These are phyloP conservation scores for rapeseed (Brassica napus) DNA, from an alignment of 345 rosid species.

Conservation along the genomic window Da-Ae NC_063446.1:39979001-39979500, in stretches of 20 bases:
- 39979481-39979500: neutral
- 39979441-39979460: neutral
- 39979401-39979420: neutral
- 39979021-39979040: no score
- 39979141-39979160: no score
- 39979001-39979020: no score
- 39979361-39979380: slow-evolving; percentile 27
- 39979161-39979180: no score
- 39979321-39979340: slow-evolving; percentile 20
- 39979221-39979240: slow-evolving; percentile 27
- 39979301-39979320: slow-evolving; percentile 33
- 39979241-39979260: slow-evolving; percentile 7
- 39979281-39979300: slow-evolving; percentile 43
- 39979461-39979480: neutral
- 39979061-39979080: no score
- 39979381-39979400: neutral
- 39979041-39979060: no score
- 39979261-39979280: slow-evolving; percentile 54
- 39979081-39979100: no score
- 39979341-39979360: slow-evolving; percentile 40
- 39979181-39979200: no score
- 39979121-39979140: no score
- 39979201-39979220: no score
- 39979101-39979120: no score
- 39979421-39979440: neutral